These are phyloP conservation scores for Oryza glaberrima DNA, from an alignment of 176 grass and related monocot genomes.

Conservation along the genomic window DNA sequence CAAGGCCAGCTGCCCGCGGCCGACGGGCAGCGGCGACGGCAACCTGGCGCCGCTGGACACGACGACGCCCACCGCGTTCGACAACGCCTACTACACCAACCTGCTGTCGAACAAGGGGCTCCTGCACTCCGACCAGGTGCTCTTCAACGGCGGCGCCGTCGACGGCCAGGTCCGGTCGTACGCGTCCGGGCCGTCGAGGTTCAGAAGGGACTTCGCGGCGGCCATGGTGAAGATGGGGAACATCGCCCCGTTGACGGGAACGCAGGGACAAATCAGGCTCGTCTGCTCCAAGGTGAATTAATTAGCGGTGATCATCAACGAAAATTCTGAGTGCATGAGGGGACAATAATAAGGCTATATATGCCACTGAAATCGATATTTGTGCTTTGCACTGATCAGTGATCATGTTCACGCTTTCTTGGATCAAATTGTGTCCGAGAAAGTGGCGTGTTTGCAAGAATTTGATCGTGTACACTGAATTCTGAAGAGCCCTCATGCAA, in stretches of 20 bases:
- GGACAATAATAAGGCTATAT: conserved; percentile 16
- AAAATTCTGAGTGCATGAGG: neutral
- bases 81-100: conserved; percentile 55
- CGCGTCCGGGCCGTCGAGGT: conserved; percentile 13
- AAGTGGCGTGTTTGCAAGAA: neutral
- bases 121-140: conserved; percentile 57
- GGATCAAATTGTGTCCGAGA: neutral
- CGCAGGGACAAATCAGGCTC: conserved; percentile 47
- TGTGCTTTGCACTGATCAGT: neutral
- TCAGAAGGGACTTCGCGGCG: conserved; percentile 40
- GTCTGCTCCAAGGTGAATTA: conserved; percentile 46
- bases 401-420: neutral
- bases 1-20: conserved; percentile 43
- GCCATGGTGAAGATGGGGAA: conserved; percentile 60
- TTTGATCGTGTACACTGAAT: neutral
- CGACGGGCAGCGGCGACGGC: conserved; percentile 28
- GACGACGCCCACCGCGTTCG: conserved; percentile 32
- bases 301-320: neutral
- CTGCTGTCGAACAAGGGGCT: conserved; percentile 48
- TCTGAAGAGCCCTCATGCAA: neutral
- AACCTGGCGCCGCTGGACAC: conserved; percentile 57
- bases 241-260: conserved; percentile 45
- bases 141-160: conserved; percentile 45
- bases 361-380: neutral
- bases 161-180: conserved; percentile 34